These are phyloP conservation scores for Fragilariopsis cylindrus DNA, from an alignment of 108 stramenopile genomes.

Conservation along the genomic window DNA sequence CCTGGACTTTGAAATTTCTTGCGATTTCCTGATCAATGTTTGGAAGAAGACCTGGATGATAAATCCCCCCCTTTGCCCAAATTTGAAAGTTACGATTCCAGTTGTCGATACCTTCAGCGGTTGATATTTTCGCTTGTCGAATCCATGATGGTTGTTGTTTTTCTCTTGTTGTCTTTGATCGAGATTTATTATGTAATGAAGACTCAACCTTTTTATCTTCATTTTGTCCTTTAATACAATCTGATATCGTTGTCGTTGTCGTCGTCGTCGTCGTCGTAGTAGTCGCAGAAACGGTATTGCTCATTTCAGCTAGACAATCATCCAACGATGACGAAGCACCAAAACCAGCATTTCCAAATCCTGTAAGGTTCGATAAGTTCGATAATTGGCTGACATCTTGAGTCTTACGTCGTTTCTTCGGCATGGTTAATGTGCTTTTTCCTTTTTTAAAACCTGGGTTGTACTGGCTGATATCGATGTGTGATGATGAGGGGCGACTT, in stretches of 20 bases:
- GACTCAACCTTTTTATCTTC: neutral
- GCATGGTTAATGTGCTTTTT: neutral
- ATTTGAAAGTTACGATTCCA: conserved; percentile 32
- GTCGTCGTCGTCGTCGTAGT: neutral
- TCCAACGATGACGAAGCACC: conserved; percentile 15
- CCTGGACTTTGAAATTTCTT: conserved; percentile 56
- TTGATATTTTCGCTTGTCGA: conserved; percentile 2
- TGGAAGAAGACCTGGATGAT: conserved; percentile 48
- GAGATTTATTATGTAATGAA: neutral
- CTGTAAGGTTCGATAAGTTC: conserved; percentile 19
- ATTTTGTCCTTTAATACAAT: neutral
- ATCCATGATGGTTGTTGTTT: neutral
- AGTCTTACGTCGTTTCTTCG: conserved; percentile 22
- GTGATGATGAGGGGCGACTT: too few relatives aligned
- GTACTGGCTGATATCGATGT: too few relatives aligned
- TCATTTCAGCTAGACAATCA: conserved; percentile 35
- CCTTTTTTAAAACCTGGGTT: too few relatives aligned
- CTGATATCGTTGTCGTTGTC: neutral
- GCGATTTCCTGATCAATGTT: conserved; percentile 64
- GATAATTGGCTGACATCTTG: conserved; percentile 8
- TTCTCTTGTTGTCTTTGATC: neutral
- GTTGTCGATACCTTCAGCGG: conserved; percentile 19
- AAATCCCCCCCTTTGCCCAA: conserved; percentile 31
- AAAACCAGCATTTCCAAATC: conserved; percentile 14
- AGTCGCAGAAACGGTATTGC: conserved; percentile 2